Base-by-base conservation (phyloP, 202 grass and related monocot species). In the Eragrostis tef region DNA sequence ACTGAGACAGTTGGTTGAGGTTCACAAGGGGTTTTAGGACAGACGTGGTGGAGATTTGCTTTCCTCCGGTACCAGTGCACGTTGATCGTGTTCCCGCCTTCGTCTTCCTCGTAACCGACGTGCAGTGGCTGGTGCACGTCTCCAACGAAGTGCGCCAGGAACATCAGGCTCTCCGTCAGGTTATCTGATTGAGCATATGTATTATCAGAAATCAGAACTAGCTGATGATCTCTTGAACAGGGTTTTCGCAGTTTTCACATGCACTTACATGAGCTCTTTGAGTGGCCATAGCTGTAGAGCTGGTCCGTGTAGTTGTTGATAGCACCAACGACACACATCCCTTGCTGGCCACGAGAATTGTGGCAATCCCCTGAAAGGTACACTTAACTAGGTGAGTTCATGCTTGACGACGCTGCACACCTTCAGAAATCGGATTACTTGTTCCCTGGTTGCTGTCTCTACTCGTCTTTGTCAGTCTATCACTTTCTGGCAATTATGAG, bases 81-180 rank as follows among this genome's bases (percentile, higher is more conserved):
- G 11, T 46, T 24, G 67, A 94, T 97, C 3, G 90, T 91, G 78
- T 94, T 94, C 1, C 92, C 95, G 14, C 92, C 95, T 86, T 94
- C 88, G n/a, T 98, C 95, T 0, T 81, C 83, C 50, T 83, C 83
- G n/a, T 79, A 98, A 27, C 79, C 69, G 19, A 88, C 88, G 52
- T 98, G 95, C 79, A 98, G 72, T 0, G 95, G 95, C 80, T 98
- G 95, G 79, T 93, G 95, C 29, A 98, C 88, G 72, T 98, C 95
- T 9, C 95, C 92, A 14, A 98, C 87, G 68, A 98, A 98, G 60
- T 98, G 92, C 2, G 92, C 74, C 54, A 98, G 85, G 83, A 98
- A 98, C 95, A 98, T 94, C 34, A 93, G 89, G 88, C 92, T 93
- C 87, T 94, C 95, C 45, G 90, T 94, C 86, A 98, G 87, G 81